Percentiles rank a stretch among this genome's conserved stretches.
Evolutionary conservation across 768 basidiomycete genomes (phyloP).

Genomic region (Serendipita sp.): DNA sequence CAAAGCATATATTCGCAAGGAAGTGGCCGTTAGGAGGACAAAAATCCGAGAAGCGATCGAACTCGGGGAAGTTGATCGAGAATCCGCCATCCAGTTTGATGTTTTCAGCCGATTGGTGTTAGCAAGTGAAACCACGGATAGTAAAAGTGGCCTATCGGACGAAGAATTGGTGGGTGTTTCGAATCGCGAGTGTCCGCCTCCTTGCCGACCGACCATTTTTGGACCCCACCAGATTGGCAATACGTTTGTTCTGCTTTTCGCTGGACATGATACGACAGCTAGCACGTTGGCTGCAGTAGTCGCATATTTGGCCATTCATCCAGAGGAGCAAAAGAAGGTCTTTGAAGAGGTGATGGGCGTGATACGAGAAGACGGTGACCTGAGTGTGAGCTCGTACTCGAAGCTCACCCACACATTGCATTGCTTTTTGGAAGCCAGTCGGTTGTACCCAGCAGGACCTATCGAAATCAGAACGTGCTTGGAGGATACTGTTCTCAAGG

Average conservation of each 20-base stretch:
- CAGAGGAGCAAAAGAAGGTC: conserved; percentile 21
- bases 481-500: conserved; percentile 11
- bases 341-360: conserved; percentile 20
- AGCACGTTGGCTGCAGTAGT: conserved; percentile 22
- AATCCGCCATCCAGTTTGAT: neutral
- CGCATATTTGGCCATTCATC: conserved; percentile 20
- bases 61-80: conserved; percentile 3
- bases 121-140: conserved; percentile 4
- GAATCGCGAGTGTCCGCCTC: neutral
- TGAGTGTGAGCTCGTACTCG: conserved; percentile 16
- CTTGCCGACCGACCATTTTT: neutral
- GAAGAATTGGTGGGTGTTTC: conserved; percentile 10
- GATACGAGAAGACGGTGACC: conserved; percentile 9
- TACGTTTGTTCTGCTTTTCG: conserved; percentile 12
- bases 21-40: neutral
- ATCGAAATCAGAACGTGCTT: conserved; percentile 14
- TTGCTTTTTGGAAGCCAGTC: conserved; percentile 18
- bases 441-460: conserved; percentile 22
- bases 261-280: conserved; percentile 21
- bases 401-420: conserved; percentile 20
- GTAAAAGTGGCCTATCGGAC: conserved; percentile 9
- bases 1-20: neutral
- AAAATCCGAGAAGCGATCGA: neutral
- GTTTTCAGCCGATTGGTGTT: conserved; percentile 11
- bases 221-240: conserved; percentile 12